Conservation (phyloP, 129 eudicot species). For the Centella asiatica region DNA sequence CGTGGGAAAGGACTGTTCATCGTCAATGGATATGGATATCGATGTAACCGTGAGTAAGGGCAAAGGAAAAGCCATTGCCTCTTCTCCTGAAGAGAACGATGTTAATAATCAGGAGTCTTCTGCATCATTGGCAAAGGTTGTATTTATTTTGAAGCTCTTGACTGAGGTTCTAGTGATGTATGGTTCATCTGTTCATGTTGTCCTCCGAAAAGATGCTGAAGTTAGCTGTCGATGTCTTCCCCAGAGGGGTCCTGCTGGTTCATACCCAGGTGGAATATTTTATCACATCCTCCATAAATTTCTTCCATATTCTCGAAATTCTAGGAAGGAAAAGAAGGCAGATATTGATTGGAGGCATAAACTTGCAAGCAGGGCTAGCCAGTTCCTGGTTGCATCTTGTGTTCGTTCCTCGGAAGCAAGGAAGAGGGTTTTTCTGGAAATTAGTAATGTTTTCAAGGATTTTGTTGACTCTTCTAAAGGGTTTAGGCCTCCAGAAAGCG, state of each 20-base stretch:
- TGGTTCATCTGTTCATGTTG: constrained; percentile 70
- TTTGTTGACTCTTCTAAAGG: constrained; percentile 62
- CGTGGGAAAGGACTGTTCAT: constrained; percentile 23
- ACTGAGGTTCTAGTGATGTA: constrained; percentile 82
- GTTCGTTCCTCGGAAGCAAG: constrained; percentile 94
- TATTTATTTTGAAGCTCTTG: constrained; percentile 77
- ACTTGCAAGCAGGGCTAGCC: constrained; percentile 68
- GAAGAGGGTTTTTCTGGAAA: constrained; percentile 64
- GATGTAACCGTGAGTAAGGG: constrained; percentile 61
- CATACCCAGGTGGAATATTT: constrained; percentile 53
- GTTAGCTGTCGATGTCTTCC: constrained; percentile 43
- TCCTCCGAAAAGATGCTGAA: constrained; percentile 85
- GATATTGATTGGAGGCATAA: constrained; percentile 94
- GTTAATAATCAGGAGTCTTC: constrained; percentile 52
- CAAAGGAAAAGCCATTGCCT: constrained; percentile 78
- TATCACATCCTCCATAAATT: constrained; percentile 78
- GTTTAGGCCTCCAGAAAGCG: constrained; percentile 57
- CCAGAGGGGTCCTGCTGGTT: constrained; percentile 25
- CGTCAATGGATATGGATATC: constrained; percentile 75
- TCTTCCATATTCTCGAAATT: constrained; percentile 50
- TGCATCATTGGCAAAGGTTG: constrained; percentile 74
- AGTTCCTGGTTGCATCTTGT: constrained; percentile 84
- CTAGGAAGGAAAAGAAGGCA: constrained; percentile 58
- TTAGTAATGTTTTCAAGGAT: constrained; percentile 48
- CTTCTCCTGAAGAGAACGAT: constrained; percentile 45